These are phyloP conservation scores for Trypanosoma scelopori DNA, from an alignment of 208 protist genomes.

Conservation along the genomic window DNA sequence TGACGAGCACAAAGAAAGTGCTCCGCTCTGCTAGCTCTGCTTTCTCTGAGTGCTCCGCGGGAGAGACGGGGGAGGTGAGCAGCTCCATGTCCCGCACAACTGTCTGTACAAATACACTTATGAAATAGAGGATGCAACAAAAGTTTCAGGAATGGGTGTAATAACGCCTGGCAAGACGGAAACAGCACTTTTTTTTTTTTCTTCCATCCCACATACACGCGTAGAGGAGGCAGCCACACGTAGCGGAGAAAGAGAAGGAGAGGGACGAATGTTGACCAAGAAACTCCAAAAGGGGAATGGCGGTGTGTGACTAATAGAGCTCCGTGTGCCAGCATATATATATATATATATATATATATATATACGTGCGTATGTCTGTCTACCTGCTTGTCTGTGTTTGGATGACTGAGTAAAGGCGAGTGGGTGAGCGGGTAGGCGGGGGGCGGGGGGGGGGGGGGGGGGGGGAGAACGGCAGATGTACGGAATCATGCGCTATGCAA, in stretches of 20 bases:
- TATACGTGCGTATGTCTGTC: slow-evolving; percentile 13
- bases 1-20: slow-evolving; percentile 27
- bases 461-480: too few species aligned
- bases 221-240: not conserved
- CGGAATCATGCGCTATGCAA: too few species aligned
- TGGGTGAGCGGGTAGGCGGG: too few species aligned
- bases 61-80: slow-evolving; percentile 63
- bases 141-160: not conserved
- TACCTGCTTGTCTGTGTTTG: slow-evolving; percentile 15
- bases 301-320: not conserved
- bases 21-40: slow-evolving; percentile 53
- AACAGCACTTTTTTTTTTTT: too few species aligned
- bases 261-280: not conserved
- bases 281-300: not conserved
- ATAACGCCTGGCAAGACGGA: not conserved
- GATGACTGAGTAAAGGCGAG: not conserved
- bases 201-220: not conserved
- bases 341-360: slow-evolving; percentile 15
- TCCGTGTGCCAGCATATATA: slow-evolving; percentile 5
- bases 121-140: slow-evolving; percentile 8
- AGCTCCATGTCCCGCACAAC: slow-evolving; percentile 35
- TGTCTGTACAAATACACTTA: slow-evolving; percentile 14
- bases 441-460: too few species aligned
- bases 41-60: slow-evolving; percentile 85
- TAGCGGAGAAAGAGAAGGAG: not conserved